Base-by-base conservation (phyloP, 768 basidiomycete genomes). In the Leccinum variicolor region DNA sequence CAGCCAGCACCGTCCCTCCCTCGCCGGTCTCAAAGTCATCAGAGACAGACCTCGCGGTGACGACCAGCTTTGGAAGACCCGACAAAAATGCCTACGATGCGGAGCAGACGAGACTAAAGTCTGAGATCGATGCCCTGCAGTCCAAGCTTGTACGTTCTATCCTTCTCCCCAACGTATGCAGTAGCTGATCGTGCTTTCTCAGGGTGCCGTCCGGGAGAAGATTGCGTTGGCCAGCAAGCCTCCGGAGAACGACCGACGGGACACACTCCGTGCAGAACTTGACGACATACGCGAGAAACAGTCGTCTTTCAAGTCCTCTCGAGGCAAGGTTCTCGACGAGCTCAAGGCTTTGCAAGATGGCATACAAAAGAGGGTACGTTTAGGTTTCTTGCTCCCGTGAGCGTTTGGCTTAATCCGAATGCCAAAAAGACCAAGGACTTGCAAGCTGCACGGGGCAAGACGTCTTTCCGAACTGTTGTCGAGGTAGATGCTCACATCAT, bases 401-500 rank as follows among this genome's bases (percentile, higher is more conserved):
- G 36, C 6, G 26, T 50, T 19, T 39, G 13, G 28, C 31, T 46
- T 60, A 23, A 62, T 62, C 57, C 19, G 52, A 39, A 19, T n/a
- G 15, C 23, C 13, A 45, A 39, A 39, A 26, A 96, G 92, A 81
- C 87, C 66, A 94, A 94, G 74, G 94, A 93, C 67, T 78, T 97
- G 60, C 87, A 97, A 69, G 79, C 87, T 50, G 81, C 89, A 6
- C 87, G 87, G 72, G 77, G 82, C 28, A 98, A 96, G 75, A 78
- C 81, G 1, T 76, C 83, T 15, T 97, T 83, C 77, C 94, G 90
- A 76, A 86, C 82, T 19, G 85, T 89, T 39, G 86, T 80, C 14
- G 97, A 99, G 54, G 84, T 97, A 47, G 95, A 99, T 67, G 80
- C 82, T 41, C 90, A 89, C 60, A 87, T 98, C 74, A 82, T 83